Evolutionary conservation across 106 monocot species (phyloP).

Genomic region (Phalaenopsis equestris): DNA sequence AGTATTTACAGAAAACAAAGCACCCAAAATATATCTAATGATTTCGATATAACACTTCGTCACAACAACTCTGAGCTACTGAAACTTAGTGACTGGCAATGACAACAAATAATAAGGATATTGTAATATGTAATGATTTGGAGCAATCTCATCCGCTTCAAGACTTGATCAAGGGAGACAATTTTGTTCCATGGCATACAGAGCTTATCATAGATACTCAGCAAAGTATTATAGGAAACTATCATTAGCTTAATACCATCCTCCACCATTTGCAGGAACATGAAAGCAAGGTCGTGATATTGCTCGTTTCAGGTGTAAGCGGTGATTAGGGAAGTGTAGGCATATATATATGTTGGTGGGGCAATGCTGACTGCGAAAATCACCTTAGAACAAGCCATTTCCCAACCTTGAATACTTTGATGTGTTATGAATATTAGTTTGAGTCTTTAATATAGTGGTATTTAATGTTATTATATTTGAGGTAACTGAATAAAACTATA

Average conservation of each 20-base stretch:
- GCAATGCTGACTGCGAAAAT: slow-evolving; percentile 16
- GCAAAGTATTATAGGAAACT: slow-evolving; percentile 86
- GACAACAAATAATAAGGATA: slow-evolving; percentile 87
- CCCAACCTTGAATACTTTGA: no score
- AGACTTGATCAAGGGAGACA: slow-evolving; percentile 34
- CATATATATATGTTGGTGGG: slow-evolving; percentile 47
- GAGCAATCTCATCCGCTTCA: slow-evolving; percentile 66
- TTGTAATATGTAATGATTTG: slow-evolving; percentile 84
- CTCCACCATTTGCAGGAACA: slow-evolving; percentile 52
- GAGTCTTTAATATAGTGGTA: no score
- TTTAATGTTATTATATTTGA: no score
- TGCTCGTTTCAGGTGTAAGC: slow-evolving; percentile 36
- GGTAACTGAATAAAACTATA: no score
- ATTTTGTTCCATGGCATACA: slow-evolving; percentile 67
- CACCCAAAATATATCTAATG: no score
- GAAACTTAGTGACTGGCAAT: no score
- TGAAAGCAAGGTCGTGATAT: slow-evolving; percentile 48
- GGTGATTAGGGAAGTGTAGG: slow-evolving; percentile 72
- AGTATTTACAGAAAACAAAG: no score
- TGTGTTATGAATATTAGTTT: no score
- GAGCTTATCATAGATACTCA: slow-evolving; percentile 65
- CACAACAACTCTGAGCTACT: no score
- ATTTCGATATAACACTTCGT: no score
- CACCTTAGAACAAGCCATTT: no score
- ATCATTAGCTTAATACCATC: slow-evolving; percentile 53